Conservation (phyloP, 73 alveolate species). For the Paramecium octaurelia region DNA sequence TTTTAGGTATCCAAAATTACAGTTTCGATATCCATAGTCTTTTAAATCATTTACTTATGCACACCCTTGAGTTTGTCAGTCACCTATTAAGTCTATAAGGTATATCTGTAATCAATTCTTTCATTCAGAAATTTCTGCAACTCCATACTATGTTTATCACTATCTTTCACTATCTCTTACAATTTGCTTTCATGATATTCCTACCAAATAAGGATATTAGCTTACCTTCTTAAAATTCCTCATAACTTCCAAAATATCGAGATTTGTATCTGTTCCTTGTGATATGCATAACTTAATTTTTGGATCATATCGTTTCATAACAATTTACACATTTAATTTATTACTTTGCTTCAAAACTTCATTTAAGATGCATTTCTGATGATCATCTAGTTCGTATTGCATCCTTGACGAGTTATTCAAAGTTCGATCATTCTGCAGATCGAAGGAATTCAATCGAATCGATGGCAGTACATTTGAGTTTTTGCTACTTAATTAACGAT, state of each 20-base stretch:
- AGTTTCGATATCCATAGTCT: background rate
- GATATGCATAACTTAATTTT: conserved; percentile 22
- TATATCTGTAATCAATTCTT: background rate
- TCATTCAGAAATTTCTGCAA: background rate
- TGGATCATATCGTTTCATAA: conserved; percentile 47
- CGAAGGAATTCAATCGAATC: background rate
- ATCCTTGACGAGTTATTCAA: background rate
- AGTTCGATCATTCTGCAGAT: background rate
- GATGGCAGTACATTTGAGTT: background rate
- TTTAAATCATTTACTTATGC: background rate
- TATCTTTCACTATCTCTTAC: background rate
- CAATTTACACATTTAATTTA: conserved; percentile 42
- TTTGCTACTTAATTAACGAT: background rate
- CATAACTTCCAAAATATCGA: conserved; percentile 19
- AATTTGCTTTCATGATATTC: conserved; percentile 20
- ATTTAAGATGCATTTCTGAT: background rate
- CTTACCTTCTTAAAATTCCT: background rate
- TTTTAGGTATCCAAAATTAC: background rate
- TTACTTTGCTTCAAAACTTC: conserved; percentile 4
- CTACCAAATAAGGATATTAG: background rate
- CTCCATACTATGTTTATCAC: background rate
- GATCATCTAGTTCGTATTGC: conserved; percentile 17
- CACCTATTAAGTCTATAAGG: background rate
- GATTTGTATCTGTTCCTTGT: conserved; percentile 18
- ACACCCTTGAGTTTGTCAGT: background rate